These are phyloP conservation scores for Cenococcum geophilum DNA, from an alignment of 495 filamentous ascomycete genomes.

Conservation along the genomic window DNA sequence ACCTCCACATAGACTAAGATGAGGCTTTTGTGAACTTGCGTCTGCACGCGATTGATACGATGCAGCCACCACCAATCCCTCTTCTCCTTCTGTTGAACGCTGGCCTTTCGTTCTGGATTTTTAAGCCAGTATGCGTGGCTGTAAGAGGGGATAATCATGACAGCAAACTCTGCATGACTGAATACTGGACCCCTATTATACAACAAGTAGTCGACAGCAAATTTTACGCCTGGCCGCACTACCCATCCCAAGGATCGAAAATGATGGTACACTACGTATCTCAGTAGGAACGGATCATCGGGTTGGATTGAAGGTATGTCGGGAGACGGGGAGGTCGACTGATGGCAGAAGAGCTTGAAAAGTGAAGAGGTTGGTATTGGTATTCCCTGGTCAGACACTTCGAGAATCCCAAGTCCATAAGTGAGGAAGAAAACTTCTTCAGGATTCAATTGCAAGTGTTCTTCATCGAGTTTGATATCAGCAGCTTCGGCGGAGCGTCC, in stretches of 20 bases:
- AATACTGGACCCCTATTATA: constrained; percentile 96
- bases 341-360: constrained; percentile 34
- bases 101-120: constrained; percentile 45
- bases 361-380: constrained; percentile 29
- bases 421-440: constrained; percentile 91
- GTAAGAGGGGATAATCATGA: constrained; percentile 79
- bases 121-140: constrained; percentile 63
- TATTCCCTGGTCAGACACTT: constrained; percentile 54
- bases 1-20: constrained; percentile 87
- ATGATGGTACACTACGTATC: constrained; percentile 90
- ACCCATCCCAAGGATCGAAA: constrained; percentile 96
- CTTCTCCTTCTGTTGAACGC: constrained; percentile 44
- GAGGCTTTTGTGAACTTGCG: constrained; percentile 79
- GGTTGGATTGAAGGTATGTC: constrained; percentile 38
- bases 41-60: constrained; percentile 83
- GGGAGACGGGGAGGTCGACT: constrained; percentile 38
- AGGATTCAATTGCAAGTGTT: constrained; percentile 81
- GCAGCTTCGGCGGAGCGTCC: neutral
- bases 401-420: constrained; percentile 74
- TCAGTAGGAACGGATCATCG: constrained; percentile 78
- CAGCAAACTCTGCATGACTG: constrained; percentile 84
- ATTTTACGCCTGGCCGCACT: constrained; percentile 89
- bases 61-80: constrained; percentile 89
- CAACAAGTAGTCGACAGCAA: constrained; percentile 85
- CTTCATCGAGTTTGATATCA: constrained; percentile 49